phyloP scores from a whole-genome alignment of 1,284 basidiomycete genomes.

The Pyrrhoderma noxium region DNA sequence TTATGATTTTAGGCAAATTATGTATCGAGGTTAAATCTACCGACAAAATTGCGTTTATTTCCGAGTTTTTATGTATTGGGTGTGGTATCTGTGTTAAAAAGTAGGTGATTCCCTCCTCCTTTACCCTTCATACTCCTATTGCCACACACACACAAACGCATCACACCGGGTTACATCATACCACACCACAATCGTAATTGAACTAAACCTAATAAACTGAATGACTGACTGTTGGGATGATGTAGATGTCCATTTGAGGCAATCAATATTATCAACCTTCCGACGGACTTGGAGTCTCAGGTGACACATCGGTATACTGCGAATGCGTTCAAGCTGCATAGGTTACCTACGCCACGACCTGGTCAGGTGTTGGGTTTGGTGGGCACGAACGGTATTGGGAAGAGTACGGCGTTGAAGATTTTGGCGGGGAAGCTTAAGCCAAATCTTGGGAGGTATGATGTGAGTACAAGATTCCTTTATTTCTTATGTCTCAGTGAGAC shows the following conservation, averaged over 20 bases:
- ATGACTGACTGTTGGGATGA: no score
- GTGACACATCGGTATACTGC: constrained; percentile 97
- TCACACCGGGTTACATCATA: no score
- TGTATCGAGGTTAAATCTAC: constrained; percentile 94
- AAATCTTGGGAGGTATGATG: constrained; percentile 85
- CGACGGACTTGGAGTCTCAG: constrained; percentile 89
- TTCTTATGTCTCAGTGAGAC: no score
- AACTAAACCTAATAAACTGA: no score
- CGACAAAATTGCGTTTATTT: constrained; percentile 96
- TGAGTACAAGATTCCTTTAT: constrained; percentile 34
- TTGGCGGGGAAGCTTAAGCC: constrained; percentile 94
- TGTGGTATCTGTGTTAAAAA: constrained; percentile 99
- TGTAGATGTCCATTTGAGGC: constrained; percentile 93
- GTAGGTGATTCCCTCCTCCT: constrained; percentile 39
- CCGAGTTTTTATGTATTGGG: constrained; percentile 93
- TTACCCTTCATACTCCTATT: neutral
- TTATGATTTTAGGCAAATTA: constrained; percentile 63
- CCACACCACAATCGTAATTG: no score
- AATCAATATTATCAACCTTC: constrained; percentile 94
- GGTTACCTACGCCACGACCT: constrained; percentile 89
- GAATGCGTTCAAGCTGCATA: constrained; percentile 96
- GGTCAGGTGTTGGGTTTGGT: constrained; percentile 95
- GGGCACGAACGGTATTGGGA: constrained; percentile 97
- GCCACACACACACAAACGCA: no score
- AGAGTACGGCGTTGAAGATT: constrained; percentile 93